These are phyloP conservation scores for Inonotus obliquus DNA, from an alignment of 1,284 basidiomycete species.

Conservation along the genomic window DNA sequence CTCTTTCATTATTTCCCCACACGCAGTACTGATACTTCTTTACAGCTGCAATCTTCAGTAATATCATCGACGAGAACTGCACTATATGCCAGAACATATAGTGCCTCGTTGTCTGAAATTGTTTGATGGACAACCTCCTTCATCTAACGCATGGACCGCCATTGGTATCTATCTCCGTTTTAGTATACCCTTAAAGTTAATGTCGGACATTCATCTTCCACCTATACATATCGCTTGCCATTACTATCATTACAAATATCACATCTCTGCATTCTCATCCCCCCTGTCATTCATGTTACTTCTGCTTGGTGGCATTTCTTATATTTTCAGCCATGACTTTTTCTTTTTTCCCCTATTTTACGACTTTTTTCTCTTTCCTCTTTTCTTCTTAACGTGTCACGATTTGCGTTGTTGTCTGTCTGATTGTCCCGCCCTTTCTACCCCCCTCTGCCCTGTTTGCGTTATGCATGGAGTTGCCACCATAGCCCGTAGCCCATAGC, in stretches of 20 bases:
- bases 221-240: not conserved
- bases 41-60: constrained; percentile 59
- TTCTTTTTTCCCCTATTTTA: not conserved
- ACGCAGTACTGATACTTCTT: constrained; percentile 7
- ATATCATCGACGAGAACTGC: constrained; percentile 55
- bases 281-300: not conserved
- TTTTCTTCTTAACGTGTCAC: not conserved
- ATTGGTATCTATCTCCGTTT: not conserved
- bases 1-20: not conserved
- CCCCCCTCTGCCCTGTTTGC: too few relatives aligned
- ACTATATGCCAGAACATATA: constrained; percentile 42
- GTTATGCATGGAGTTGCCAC: not conserved
- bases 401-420: not conserved
- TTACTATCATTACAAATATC: not conserved
- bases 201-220: not conserved
- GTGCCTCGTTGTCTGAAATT: not conserved
- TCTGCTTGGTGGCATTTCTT: not conserved
- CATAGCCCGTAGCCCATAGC: too few relatives aligned
- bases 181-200: constrained; percentile 10
- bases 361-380: not conserved
- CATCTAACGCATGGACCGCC: constrained; percentile 5
- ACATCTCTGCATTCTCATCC: not conserved
- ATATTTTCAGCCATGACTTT: not conserved
- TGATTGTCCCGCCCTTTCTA: too few relatives aligned
- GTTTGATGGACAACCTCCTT: not conserved